A percentile compares a stretch with the other conserved stretches of the same genome.
phyloP scores from a whole-genome alignment of 805 yeast species.

The Diddensiella transvaalensis region DNA sequence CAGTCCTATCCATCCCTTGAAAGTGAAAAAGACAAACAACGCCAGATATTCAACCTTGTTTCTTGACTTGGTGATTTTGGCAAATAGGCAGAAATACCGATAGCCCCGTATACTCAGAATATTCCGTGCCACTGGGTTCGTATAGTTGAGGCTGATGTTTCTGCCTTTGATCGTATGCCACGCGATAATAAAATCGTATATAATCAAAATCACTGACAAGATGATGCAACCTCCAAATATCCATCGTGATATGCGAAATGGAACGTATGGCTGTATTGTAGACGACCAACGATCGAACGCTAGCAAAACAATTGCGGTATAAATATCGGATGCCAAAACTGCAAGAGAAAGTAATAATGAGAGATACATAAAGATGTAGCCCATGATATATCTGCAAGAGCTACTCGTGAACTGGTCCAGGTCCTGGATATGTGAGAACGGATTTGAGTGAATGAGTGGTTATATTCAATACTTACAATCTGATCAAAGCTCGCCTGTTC shows the following conservation, averaged over 20 bases:
- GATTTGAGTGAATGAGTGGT: too few species aligned
- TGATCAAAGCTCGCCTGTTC: conserved; percentile 24
- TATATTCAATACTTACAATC: conserved; percentile 15
- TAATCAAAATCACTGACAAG: conserved; percentile 55
- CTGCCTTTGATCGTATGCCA: conserved; percentile 53
- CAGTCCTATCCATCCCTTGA: conserved; percentile 59
- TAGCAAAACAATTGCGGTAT: conserved; percentile 70
- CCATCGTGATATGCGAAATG: conserved; percentile 59
- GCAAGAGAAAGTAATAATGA: conserved; percentile 46
- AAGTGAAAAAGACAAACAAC: conserved; percentile 59
- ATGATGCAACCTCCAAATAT: conserved; percentile 78
- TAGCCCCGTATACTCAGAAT: conserved; percentile 56
- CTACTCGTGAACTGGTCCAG: conserved; percentile 21
- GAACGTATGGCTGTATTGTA: conserved; percentile 43
- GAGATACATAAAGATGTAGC: conserved; percentile 39
- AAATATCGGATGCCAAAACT: conserved; percentile 63
- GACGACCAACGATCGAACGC: conserved; percentile 71
- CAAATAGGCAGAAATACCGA: conserved; percentile 68
- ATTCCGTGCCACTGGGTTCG: conserved; percentile 59
- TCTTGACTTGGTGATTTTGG: conserved; percentile 61
- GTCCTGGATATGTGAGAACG: too few species aligned
- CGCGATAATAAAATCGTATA: conserved; percentile 59
- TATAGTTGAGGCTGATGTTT: conserved; percentile 66
- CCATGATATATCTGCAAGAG: conserved; percentile 25
- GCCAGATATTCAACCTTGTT: conserved; percentile 63